Base-by-base conservation (phyloP, 2,329 filamentous ascomycete genomes). In the Colletotrichum kahawae region DNA sequence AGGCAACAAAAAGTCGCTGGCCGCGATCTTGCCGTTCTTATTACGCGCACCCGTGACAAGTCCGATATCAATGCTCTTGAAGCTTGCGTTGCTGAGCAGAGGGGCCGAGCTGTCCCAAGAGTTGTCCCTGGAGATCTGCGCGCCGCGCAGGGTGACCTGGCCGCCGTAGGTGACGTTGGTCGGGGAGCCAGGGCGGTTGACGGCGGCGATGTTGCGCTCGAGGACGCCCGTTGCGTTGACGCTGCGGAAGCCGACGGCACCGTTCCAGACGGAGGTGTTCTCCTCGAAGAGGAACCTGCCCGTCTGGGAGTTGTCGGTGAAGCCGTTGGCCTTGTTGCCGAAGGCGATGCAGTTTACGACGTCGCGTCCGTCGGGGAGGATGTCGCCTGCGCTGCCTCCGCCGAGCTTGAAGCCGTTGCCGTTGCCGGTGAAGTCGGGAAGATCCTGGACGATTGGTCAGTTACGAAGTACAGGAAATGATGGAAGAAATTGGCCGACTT, bases 391-490 rank as follows among this genome's bases (percentile, higher is more conserved):
- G 65, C 83, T 80, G 63, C 80, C 81, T 48, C 84, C 83, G 31
- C 86, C 85, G 10, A 88, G 84, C 79, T 88, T 87, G 83, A 88
- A 87, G n/a, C 87, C 85, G 77, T 88, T 88, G 43, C 87, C 87
- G 51, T 88, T 86, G 24, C 81, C 73, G 7, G 74, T 78, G 78
- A 88, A 88, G 38, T 77, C 21, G 33, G 48, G 27, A 2, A 73
- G 48, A 48, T 64, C 4, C 71, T 73, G 12, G 7, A 7, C 13
- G 33, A n/a, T 1, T 33, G 12, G 4, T 38, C 6, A 13, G 54
- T 9, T 33, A 5, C n/a, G 3, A 1, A 27, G 21, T 43, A 36
- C 10, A 29, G 12, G 13, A 8, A 9, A 7, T 16, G 1, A 1
- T 6, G n/a, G 14, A 8, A 5, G 1, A 1, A 27, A 12, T 1